Evolutionary conservation across 2,329 filamentous ascomycete genomes (phyloP).

Genomic region (Leptographium flavum): DNA sequence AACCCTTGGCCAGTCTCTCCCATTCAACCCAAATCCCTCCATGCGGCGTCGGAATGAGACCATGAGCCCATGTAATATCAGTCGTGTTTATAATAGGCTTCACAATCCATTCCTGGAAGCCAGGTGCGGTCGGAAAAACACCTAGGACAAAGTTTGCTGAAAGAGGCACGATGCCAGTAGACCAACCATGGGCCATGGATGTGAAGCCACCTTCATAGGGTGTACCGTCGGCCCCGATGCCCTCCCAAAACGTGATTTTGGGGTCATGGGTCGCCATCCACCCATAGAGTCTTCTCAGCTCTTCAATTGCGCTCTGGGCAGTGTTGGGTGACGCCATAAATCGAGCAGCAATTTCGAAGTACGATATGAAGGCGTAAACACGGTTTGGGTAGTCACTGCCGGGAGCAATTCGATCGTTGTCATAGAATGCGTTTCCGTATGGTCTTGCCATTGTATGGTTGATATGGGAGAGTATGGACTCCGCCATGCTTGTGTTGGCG

Average conservation of each 20-base stretch:
- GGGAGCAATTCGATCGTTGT: slow-evolving; percentile 23
- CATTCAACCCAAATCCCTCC: slow-evolving; percentile 25
- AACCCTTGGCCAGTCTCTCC: slow-evolving; percentile 11
- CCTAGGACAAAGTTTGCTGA: slow-evolving; percentile 32
- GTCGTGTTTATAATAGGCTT: slow-evolving; percentile 21
- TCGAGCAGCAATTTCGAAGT: slow-evolving; percentile 36
- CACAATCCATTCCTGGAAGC: slow-evolving; percentile 27
- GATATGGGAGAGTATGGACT: slow-evolving; percentile 25
- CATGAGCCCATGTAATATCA: slow-evolving; percentile 27
- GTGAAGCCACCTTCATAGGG: slow-evolving; percentile 32
- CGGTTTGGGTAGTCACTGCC: slow-evolving; percentile 24
- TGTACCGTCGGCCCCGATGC: slow-evolving; percentile 26
- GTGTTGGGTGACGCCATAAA: slow-evolving; percentile 16
- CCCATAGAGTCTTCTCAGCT: slow-evolving; percentile 31
- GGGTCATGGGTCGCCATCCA: slow-evolving; percentile 35
- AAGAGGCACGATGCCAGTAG: slow-evolving; percentile 32
- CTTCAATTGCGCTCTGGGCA: slow-evolving; percentile 19
- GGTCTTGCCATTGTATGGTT: slow-evolving; percentile 18
- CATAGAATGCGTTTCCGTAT: slow-evolving; percentile 39
- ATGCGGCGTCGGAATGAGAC: slow-evolving; percentile 26
- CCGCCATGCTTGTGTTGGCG: slow-evolving; percentile 16
- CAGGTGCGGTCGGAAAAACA: slow-evolving; percentile 27
- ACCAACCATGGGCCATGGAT: slow-evolving; percentile 36
- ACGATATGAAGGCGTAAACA: slow-evolving; percentile 38
- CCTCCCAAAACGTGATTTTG: slow-evolving; percentile 34